Evolutionary conservation across 2,329 filamentous ascomycete species (phyloP), one percentile per base, ranked within the genome.

Genomic region (Botrytis fragariae): DNA sequence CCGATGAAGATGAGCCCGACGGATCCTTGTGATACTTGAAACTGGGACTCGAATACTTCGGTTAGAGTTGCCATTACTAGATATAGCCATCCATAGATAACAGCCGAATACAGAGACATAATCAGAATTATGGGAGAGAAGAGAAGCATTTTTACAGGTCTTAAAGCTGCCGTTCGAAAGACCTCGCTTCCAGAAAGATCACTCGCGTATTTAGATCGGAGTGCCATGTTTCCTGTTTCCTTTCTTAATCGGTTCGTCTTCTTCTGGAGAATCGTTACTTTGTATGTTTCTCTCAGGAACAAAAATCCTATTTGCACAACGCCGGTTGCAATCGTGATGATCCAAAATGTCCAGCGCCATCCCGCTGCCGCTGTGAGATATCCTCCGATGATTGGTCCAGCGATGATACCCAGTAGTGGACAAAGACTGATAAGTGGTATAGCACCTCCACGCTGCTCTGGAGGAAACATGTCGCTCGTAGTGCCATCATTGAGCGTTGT

Each of bases 401-500:
- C 57, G 9, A 76, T 79, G 54, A 83, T 83, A 3, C 81, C 82
- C 12, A 81, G 72, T 37, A 81, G 79, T 16, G 84, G 84, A 0
- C 84, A 85, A 29, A 86, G 79, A 59, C 81, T 80, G 74, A 84
- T 87, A 7, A 79, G 81, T 1, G 85, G 84, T 87, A 91, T 90
- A 67, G 87, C 87, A 4, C 83, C 81, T 18, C 87, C 89, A 51
- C 45, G 45, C 90, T 88, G 84, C 77, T 90, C 86, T 63, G 86
- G 85, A 0, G 80, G 78, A 51, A 92, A 85, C 80, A 92, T 85
- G 79, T 93, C 91, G 44, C 89, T 87, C 54, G 93, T 89, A 5
- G 88, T 88, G 25, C 90, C 90, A 51, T 88, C 88, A 16, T 76
- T 76, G 74, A 90, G 89, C 0, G 90, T 91, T 16, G 93, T 71